Evolutionary conservation across 345 rosid species (phyloP).

Genomic region (Linum trigynum): DNA sequence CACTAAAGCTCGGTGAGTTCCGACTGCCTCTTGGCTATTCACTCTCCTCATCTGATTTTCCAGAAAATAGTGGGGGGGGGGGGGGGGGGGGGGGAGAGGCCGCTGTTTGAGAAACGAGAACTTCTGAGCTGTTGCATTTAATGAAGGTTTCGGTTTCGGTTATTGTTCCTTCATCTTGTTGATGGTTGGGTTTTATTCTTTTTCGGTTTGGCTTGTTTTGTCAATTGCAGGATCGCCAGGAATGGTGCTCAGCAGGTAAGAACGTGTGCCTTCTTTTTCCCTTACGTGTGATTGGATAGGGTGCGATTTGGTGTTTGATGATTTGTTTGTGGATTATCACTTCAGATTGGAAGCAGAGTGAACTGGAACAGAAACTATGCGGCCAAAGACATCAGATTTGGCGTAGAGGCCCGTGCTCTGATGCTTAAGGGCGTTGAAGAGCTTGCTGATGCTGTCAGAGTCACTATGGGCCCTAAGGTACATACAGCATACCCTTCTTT

Average conservation of each 20-base stretch:
- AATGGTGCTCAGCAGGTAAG: conserved; percentile 47
- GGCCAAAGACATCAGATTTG: conserved; percentile 20
- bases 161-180: background rate
- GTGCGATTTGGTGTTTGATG: background rate
- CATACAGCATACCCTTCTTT: too few relatives aligned
- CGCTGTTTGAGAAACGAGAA: too few relatives aligned
- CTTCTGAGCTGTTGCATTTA: background rate
- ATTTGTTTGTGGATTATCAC: background rate
- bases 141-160: background rate
- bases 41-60: conserved; percentile 1
- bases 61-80: background rate
- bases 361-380: conserved; percentile 19
- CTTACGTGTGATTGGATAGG: background rate
- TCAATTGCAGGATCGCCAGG: conserved; percentile 42
- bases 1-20: conserved; percentile 43
- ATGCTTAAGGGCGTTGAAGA: conserved; percentile 23
- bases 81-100: conserved; percentile 6
- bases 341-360: conserved; percentile 17
- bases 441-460: conserved; percentile 22
- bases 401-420: conserved; percentile 21
- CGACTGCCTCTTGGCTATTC: conserved; percentile 5
- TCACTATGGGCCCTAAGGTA: conserved; percentile 24
- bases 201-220: background rate
- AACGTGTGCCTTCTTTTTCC: conserved; percentile 7
- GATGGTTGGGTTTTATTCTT: background rate